These are phyloP conservation scores for Luffa aegyptiaca DNA, from an alignment of 306 rosid genomes.

Conservation along the genomic window DNA sequence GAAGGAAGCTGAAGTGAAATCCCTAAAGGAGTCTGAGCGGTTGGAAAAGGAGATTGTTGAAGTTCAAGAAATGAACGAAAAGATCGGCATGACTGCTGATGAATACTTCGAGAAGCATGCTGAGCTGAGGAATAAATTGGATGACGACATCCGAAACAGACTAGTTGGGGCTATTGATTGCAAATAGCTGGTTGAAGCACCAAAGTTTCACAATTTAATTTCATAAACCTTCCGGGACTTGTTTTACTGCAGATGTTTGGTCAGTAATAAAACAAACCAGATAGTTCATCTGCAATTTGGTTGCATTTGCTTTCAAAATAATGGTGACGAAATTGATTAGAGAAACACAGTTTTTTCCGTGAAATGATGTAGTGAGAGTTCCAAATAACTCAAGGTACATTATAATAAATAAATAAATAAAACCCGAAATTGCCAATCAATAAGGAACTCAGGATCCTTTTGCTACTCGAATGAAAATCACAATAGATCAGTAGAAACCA, in stretches of 20 bases:
- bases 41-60: constrained; percentile 80
- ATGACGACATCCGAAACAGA: constrained; percentile 85
- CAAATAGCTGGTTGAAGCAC: background rate
- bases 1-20: constrained; percentile 78
- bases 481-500: background rate
- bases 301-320: constrained; percentile 16
- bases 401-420: no score
- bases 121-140: constrained; percentile 81
- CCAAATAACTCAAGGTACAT: background rate
- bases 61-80: constrained; percentile 80
- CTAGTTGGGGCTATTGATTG: constrained; percentile 76
- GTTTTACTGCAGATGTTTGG: constrained; percentile 29
- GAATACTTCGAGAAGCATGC: constrained; percentile 92
- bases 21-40: constrained; percentile 85
- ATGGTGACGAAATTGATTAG: constrained; percentile 6
- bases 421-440: background rate
- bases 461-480: background rate
- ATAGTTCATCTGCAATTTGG: constrained; percentile 32
- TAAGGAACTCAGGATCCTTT: background rate
- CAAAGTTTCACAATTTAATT: constrained; percentile 6
- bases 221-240: constrained; percentile 24
- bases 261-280: constrained; percentile 41
- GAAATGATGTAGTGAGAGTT: background rate
- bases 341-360: background rate
- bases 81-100: constrained; percentile 81